These are phyloP conservation scores for Ophiostoma himal-ulmi DNA, from an alignment of 2,329 filamentous ascomycete genomes.

Conservation along the genomic window DNA sequence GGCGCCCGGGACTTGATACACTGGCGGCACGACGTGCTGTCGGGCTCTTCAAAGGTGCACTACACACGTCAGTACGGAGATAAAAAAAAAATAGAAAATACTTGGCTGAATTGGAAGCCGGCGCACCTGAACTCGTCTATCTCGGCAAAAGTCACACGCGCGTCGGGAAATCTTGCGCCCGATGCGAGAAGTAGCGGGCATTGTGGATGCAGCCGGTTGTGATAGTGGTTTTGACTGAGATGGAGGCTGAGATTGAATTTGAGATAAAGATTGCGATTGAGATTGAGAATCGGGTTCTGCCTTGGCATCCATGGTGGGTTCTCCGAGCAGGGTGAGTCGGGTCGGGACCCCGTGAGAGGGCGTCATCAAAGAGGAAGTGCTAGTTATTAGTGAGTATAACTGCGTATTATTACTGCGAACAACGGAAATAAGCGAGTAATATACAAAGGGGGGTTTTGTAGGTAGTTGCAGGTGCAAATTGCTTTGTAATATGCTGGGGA, in stretches of 20 bases:
- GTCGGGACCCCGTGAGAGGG: neutral
- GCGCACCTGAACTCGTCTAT: constrained; percentile 23
- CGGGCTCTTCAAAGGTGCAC: constrained; percentile 23
- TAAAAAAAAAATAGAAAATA: neutral
- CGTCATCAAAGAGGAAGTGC: neutral
- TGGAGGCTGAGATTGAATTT: neutral
- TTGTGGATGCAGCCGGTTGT: neutral
- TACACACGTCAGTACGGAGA: constrained; percentile 14
- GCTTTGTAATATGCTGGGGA: neutral
- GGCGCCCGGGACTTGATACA: constrained; percentile 25
- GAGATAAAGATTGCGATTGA: neutral
- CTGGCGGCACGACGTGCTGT: constrained; percentile 22
- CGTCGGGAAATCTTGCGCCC: constrained; percentile 25
- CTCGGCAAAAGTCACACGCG: constrained; percentile 28
- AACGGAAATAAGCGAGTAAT: neutral
- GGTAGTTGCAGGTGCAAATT: neutral
- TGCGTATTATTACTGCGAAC: neutral
- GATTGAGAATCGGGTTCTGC: neutral
- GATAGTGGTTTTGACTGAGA: neutral
- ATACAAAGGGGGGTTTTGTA: neutral
- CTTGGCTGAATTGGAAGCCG: neutral
- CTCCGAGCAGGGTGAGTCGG: neutral
- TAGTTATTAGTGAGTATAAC: neutral
- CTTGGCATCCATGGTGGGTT: neutral
- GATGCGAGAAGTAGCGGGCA: constrained; percentile 16